Conservation (phyloP, 305 asterid species). For the Lippia alba region DNA sequence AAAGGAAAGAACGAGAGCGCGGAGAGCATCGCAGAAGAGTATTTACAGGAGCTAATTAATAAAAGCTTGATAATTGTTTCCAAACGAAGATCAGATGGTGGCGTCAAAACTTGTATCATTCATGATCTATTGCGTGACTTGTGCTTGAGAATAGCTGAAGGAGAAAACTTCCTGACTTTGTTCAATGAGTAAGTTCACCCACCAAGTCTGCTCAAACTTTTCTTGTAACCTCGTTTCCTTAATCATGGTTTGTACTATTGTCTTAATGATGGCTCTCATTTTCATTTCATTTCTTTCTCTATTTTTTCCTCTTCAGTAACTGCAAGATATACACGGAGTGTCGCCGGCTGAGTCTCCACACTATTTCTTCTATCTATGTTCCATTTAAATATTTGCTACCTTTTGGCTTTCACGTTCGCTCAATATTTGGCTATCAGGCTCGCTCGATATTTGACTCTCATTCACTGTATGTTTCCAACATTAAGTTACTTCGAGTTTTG, state of each 20-base stretch:
- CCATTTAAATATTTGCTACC: background rate
- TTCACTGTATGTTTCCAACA: background rate
- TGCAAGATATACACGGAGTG: background rate
- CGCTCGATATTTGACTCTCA: too few species aligned
- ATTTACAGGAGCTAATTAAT: conserved; percentile 35
- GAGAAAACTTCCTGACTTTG: background rate
- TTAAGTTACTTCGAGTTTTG: conserved; percentile 24
- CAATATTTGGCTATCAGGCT: background rate
- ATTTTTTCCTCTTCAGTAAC: background rate
- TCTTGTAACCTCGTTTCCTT: too few species aligned
- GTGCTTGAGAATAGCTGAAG: conserved; percentile 20
- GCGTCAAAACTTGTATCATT: conserved; percentile 29
- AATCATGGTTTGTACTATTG: background rate
- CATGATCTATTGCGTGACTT: conserved; percentile 32
- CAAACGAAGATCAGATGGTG: conserved; percentile 25
- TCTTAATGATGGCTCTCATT: background rate
- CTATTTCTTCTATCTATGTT: background rate
- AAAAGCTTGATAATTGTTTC: conserved; percentile 22
- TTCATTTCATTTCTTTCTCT: background rate
- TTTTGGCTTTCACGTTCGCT: background rate
- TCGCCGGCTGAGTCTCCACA: background rate
- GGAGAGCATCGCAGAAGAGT: conserved; percentile 26
- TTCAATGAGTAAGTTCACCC: conserved; percentile 1
- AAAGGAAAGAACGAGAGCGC: background rate
- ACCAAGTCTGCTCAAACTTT: background rate